Base-by-base conservation (phyloP, 352 stramenopile genomes). In the Phytophthora sp. region DNA sequence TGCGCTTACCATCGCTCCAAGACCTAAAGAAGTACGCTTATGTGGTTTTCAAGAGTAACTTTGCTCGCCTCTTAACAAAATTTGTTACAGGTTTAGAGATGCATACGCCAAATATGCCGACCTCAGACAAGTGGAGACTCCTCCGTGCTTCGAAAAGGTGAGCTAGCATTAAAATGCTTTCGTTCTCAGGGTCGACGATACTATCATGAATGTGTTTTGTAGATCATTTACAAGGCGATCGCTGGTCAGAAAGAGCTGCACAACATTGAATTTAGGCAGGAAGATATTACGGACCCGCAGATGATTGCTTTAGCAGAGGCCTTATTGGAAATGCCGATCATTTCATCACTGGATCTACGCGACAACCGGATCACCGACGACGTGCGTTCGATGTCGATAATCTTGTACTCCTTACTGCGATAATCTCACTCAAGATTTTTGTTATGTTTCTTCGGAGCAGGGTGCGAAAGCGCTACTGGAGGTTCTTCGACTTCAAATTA, bases 201-300 rank as follows among this genome's bases (percentile, higher is more conserved):
- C n/a, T n/a, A n/a, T n/a, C n/a, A n/a, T n/a, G n/a, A n/a, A n/a
- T n/a, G n/a, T n/a, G n/a, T n/a, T n/a, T 17, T 63, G n/a, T 12
- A 94, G 84, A 92, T 79, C 44, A 83, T 95, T 45, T 94, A 93
- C 66, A 95, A 93, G 55, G 83, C 84, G 5, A 94, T 95, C 39
- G 91, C 87, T 31, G 83, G 83, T 15, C 87, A 94, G 52, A 90
- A 91, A 58, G 82, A 94, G 31, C 54, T 95, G 7, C 71, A 89
- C 42, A 77, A 67, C 5, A 57, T 90, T 20, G 84, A 95, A 66
- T 94, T 92, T 52, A 77, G 76, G 3, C 79, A 91, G 45, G 82
- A 93, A 74, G 82, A 92, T 58, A 82, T 95, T 53, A 92, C 75
- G 7, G 87, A 95, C 31, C 76, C 83, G 18, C 84, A 94, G 48